Evolutionary conservation across 1,139 yeast species (phyloP).

Genomic region (Suhomyces kunorum): DNA sequence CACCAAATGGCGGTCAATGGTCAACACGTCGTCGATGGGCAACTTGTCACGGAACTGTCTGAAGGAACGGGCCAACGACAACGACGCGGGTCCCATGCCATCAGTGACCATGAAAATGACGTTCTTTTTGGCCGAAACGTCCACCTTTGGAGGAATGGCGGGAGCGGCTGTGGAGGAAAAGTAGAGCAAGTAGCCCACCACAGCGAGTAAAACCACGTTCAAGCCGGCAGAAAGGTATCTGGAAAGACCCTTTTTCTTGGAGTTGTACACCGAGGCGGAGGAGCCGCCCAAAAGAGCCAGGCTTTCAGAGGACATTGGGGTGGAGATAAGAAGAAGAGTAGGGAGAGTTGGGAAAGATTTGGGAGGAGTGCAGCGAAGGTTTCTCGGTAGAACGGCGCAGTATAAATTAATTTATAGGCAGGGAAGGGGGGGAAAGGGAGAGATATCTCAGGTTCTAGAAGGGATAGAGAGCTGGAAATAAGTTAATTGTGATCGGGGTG

Average conservation of each 20-base stretch:
- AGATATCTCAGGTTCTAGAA: too few species aligned
- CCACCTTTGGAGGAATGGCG: slow-evolving; percentile 9
- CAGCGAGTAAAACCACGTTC: slow-evolving; percentile 13
- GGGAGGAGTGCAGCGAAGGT: neutral
- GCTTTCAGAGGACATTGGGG: slow-evolving; percentile 13
- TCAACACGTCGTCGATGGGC: slow-evolving; percentile 22
- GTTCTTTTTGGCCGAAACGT: slow-evolving; percentile 21
- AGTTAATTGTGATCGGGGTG: too few species aligned
- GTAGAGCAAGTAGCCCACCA: slow-evolving; percentile 15
- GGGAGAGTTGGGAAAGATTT: neutral
- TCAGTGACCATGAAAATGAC: slow-evolving; percentile 34
- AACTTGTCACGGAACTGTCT: slow-evolving; percentile 26
- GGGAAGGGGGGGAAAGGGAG: too few species aligned
- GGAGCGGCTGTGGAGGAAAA: slow-evolving; percentile 7
- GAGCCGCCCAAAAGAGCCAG: slow-evolving; percentile 21
- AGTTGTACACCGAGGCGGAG: slow-evolving; percentile 11
- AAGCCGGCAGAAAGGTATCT: slow-evolving; percentile 8
- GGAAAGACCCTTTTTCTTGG: slow-evolving; percentile 12
- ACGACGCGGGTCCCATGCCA: slow-evolving; percentile 34
- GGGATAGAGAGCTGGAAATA: too few species aligned
- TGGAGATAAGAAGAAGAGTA: neutral
- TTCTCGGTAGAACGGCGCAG: too few species aligned
- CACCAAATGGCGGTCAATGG: slow-evolving; percentile 24
- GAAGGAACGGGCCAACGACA: slow-evolving; percentile 29
- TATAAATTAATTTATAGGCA: too few species aligned